phyloP scores from a whole-genome alignment of 148 eudicot genomes.

The Rhododendron ovatum region DNA sequence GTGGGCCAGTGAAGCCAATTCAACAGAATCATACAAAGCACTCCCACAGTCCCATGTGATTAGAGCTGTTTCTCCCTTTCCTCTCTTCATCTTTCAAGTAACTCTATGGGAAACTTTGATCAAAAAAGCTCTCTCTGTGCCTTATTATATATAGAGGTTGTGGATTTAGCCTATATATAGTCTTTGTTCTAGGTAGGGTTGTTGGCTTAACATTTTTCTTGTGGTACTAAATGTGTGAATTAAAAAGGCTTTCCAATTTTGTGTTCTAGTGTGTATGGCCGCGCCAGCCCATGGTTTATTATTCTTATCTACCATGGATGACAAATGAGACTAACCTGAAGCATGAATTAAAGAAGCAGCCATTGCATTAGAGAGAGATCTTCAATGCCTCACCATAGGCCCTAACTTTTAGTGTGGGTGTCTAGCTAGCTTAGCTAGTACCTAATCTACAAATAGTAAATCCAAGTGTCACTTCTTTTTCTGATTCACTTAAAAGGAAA shows the following conservation, averaged over 20 bases:
- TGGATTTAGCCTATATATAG: background rate
- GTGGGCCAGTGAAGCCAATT: slow-evolving; percentile 12
- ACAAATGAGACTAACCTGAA: background rate
- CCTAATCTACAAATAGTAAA: too few species aligned
- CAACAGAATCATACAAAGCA: slow-evolving; percentile 23
- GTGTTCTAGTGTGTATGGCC: background rate
- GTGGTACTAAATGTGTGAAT: background rate
- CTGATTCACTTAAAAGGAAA: background rate
- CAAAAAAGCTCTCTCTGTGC: background rate
- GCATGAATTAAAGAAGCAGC: background rate
- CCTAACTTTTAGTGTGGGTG: background rate
- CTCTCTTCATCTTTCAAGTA: background rate
- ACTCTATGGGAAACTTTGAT: background rate
- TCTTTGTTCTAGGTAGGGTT: background rate
- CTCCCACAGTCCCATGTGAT: slow-evolving; percentile 26
- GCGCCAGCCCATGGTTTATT: background rate
- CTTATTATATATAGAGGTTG: background rate
- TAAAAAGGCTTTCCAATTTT: background rate
- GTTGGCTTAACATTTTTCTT: slow-evolving; percentile 5
- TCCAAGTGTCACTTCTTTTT: too few species aligned
- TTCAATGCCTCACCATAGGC: background rate
- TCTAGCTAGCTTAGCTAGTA: too few species aligned
- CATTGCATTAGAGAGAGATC: background rate
- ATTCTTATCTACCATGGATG: background rate
- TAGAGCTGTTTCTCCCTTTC: background rate